Evolutionary conservation across 2,329 filamentous ascomycete species (phyloP).

Genomic region (Venturia asperata): DNA sequence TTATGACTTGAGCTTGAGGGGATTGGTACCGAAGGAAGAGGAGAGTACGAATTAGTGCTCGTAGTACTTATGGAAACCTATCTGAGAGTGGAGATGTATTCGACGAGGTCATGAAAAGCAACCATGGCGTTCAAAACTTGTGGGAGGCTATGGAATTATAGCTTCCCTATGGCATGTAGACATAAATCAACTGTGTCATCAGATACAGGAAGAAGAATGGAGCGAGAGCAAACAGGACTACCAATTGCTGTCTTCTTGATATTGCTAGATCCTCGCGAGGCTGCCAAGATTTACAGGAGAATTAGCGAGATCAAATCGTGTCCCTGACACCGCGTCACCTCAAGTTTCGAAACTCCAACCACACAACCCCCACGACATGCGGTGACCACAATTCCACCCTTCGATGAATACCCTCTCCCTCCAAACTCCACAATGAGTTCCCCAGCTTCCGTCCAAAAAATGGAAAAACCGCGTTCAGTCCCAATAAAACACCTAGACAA

Average conservation of each 20-base stretch:
- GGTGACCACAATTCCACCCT: background rate
- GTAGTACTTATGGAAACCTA: background rate
- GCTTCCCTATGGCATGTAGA: background rate
- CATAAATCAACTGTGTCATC: background rate
- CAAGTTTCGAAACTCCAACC: background rate
- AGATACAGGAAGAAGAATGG: background rate
- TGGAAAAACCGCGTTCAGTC: slow-evolving; percentile 1
- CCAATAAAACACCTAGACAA: slow-evolving; percentile 44
- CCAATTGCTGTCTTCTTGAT: background rate
- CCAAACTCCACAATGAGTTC: slow-evolving; percentile 6
- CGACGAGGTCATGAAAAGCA: background rate
- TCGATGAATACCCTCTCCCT: background rate
- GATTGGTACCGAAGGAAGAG: slow-evolving; percentile 53
- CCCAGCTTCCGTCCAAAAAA: background rate
- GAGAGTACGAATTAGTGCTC: background rate
- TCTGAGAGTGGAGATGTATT: background rate
- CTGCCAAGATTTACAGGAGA: slow-evolving; percentile 9
- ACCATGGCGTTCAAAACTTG: background rate
- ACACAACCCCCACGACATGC: slow-evolving; percentile 8
- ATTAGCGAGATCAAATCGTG: background rate
- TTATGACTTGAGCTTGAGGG: slow-evolving; percentile 85
- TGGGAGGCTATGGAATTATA: background rate
- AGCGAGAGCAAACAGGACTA: background rate
- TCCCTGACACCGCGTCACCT: slow-evolving; percentile 7
- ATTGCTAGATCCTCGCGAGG: background rate